Evolutionary conservation across 306 rosid genomes (phyloP).

Genomic region (Inga leiocalycina): DNA sequence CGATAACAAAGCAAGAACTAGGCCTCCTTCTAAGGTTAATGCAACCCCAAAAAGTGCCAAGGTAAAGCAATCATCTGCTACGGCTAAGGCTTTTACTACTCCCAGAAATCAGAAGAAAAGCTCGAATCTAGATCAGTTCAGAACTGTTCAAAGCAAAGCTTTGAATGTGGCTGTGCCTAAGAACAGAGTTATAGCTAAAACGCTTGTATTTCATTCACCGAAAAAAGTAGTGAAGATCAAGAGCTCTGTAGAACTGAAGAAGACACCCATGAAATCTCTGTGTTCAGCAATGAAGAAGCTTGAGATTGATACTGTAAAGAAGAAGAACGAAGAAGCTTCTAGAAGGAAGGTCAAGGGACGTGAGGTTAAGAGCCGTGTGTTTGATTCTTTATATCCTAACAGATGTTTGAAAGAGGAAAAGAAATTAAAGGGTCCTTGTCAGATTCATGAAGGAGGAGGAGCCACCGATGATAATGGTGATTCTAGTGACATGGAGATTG

Average conservation of each 20-base stretch:
- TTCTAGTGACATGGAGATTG: constrained; percentile 64
- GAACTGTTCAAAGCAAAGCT: constrained; percentile 72
- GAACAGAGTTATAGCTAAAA: constrained; percentile 62
- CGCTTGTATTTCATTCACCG: constrained; percentile 80
- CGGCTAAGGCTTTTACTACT: constrained; percentile 72
- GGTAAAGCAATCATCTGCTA: constrained; percentile 53
- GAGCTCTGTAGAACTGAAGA: constrained; percentile 54
- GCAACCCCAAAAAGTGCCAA: constrained; percentile 67
- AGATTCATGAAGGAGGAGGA: constrained; percentile 43
- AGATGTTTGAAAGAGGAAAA: constrained; percentile 43
- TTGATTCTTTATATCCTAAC: constrained; percentile 55
- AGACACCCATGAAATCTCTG: constrained; percentile 56
- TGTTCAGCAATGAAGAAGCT: constrained; percentile 84
- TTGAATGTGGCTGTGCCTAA: constrained; percentile 53
- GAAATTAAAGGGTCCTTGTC: not conserved
- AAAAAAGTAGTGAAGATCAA: constrained; percentile 52
- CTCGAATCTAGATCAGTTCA: constrained; percentile 63
- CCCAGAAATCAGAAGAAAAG: constrained; percentile 71
- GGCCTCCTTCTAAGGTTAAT: constrained; percentile 46
- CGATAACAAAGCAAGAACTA: constrained; percentile 43
- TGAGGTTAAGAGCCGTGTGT: constrained; percentile 88
- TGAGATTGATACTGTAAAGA: constrained; percentile 61
- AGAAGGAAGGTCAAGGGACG: constrained; percentile 67
- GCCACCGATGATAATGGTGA: constrained; percentile 35
- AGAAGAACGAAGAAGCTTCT: constrained; percentile 47